Percentiles rank a stretch among this genome's conserved stretches.
These are phyloP conservation scores for Physcomitrellopsis africana DNA, from an alignment of 225 moss, liverwort and hornwort genomes.

Conservation along the genomic window DNA sequence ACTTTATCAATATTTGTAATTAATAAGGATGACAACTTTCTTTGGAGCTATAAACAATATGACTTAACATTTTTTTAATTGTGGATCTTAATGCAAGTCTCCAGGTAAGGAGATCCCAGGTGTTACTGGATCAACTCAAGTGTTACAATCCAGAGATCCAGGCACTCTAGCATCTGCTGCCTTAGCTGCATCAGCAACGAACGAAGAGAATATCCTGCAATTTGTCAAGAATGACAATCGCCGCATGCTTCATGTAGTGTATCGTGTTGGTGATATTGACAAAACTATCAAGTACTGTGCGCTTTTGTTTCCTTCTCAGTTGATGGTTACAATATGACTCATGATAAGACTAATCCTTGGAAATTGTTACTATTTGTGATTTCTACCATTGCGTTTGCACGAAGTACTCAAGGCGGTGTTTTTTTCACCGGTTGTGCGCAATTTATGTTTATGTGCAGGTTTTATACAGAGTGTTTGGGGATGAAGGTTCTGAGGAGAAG, in stretches of 20 bases:
- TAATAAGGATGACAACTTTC: neutral
- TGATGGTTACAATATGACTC: neutral
- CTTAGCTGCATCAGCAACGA: conserved; percentile 43
- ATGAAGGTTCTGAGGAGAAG: conserved; percentile 95
- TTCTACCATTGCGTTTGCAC: conserved; percentile 8
- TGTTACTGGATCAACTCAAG: conserved; percentile 43
- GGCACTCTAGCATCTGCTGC: conserved; percentile 65
- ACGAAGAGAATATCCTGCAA: conserved; percentile 51
- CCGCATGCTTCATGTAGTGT: conserved; percentile 91
- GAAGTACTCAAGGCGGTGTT: neutral
- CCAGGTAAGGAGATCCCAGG: conserved; percentile 58
- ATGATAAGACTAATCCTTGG: neutral
- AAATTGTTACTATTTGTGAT: neutral
- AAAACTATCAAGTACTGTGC: conserved; percentile 86
- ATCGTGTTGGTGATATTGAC: conserved; percentile 93
- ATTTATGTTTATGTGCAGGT: conserved; percentile 48
- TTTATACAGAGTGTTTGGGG: conserved; percentile 93
- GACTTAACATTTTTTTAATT: conserved; percentile 8
- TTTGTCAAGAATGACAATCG: conserved; percentile 88
- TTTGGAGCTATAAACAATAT: neutral
- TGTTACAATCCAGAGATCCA: conserved; percentile 44
- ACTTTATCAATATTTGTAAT: neutral
- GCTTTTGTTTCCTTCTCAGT: neutral
- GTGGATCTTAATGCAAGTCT: conserved; percentile 14
- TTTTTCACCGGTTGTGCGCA: neutral